Evolutionary conservation across 805 yeast species (phyloP).

Genomic region (Saturnispora gosingensis): DNA sequence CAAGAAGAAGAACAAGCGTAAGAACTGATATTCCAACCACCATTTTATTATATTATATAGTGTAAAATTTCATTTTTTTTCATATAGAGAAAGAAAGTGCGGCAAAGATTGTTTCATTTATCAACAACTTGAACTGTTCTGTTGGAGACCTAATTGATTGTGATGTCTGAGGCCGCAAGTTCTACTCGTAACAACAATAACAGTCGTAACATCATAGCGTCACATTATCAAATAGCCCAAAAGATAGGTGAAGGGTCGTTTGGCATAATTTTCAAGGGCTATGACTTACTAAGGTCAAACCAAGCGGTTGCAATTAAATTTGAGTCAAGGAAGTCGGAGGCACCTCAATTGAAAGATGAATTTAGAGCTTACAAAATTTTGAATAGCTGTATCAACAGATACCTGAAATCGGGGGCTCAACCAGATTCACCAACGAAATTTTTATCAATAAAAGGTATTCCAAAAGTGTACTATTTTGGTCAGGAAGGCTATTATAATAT

Average conservation of each 20-base stretch:
- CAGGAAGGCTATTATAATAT: conserved; percentile 80
- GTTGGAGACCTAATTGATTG: not conserved
- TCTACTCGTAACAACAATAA: not conserved
- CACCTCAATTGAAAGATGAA: conserved; percentile 77
- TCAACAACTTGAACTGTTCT: conserved; percentile 1
- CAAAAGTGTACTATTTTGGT: conserved; percentile 78
- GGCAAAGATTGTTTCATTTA: not conserved
- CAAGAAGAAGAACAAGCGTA: conserved; percentile 12
- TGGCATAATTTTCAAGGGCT: conserved; percentile 78
- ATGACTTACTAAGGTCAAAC: conserved; percentile 53
- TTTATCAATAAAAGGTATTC: conserved; percentile 47
- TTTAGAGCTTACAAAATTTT: conserved; percentile 68
- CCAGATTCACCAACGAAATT: conserved; percentile 17
- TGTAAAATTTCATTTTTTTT: not conserved
- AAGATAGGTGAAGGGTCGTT: conserved; percentile 85
- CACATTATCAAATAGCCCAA: conserved; percentile 71
- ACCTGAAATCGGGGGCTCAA: conserved; percentile 15
- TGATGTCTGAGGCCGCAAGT: conserved; percentile 5
- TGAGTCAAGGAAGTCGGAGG: conserved; percentile 69
- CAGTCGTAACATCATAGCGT: conserved; percentile 32
- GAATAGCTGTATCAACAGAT: conserved; percentile 39
- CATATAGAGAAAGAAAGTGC: not conserved
- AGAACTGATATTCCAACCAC: conserved; percentile 6
- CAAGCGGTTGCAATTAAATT: conserved; percentile 68
- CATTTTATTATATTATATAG: not conserved